A percentile compares a stretch with the other conserved stretches of the same genome.
Evolutionary conservation across 768 basidiomycete species (phyloP).

Genomic region (Tubosaeta brunneosetosa): DNA sequence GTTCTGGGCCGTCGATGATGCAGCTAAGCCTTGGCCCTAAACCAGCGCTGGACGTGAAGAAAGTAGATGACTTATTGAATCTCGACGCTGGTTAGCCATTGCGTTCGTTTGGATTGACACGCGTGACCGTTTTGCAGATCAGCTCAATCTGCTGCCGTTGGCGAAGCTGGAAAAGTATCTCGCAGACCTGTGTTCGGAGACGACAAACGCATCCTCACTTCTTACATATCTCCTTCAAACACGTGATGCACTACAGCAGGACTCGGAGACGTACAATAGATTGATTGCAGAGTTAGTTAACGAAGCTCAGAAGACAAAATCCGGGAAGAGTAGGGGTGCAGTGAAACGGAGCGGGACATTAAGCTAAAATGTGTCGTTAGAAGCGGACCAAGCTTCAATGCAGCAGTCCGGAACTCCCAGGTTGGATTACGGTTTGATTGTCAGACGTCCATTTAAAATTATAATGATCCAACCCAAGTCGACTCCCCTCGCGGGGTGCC

Average conservation of each 20-base stretch:
- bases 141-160: slow-evolving; percentile 66
- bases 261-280: slow-evolving; percentile 85
- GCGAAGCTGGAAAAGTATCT: slow-evolving; percentile 61
- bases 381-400: too few species aligned
- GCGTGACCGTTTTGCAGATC: slow-evolving; percentile 43
- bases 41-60: slow-evolving; percentile 66
- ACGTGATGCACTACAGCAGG: slow-evolving; percentile 78
- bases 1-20: slow-evolving; percentile 26
- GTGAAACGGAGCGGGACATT: slow-evolving; percentile 48
- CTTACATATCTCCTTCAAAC: slow-evolving; percentile 81
- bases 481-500: slow-evolving; percentile 46
- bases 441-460: too few species aligned
- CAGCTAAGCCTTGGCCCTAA: slow-evolving; percentile 64
- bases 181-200: slow-evolving; percentile 64
- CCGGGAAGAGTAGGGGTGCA: slow-evolving; percentile 49
- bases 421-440: too few species aligned
- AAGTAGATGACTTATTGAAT: slow-evolving; percentile 61
- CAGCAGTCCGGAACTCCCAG: too few species aligned
- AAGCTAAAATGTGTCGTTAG: slow-evolving; percentile 16
- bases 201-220: slow-evolving; percentile 67
- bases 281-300: slow-evolving; percentile 90
- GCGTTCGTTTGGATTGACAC: neutral
- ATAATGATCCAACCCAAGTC: neutral
- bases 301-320: slow-evolving; percentile 82
- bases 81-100: slow-evolving; percentile 58